A percentile compares a stretch with the other conserved stretches of the same genome.
These are phyloP conservation scores for Zizania palustris DNA, from an alignment of 202 grass and related monocot genomes.

Conservation along the genomic window DNA sequence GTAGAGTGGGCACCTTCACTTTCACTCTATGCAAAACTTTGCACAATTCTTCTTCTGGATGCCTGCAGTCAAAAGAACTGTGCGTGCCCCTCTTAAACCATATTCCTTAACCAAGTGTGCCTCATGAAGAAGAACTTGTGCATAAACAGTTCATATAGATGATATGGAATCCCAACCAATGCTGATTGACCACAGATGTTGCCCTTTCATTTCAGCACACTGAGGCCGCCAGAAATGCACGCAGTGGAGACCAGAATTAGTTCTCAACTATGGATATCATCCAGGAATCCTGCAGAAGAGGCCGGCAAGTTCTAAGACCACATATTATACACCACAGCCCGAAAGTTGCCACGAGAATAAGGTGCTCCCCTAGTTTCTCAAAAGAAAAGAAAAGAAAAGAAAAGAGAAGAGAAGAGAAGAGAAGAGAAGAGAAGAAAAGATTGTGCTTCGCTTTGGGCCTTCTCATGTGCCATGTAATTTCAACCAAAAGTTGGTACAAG, in stretches of 20 bases:
- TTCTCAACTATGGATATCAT: constrained; percentile 51
- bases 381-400: constrained; percentile 38
- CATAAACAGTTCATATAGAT: constrained; percentile 27
- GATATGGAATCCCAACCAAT: constrained; percentile 18
- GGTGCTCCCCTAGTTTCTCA: constrained; percentile 60
- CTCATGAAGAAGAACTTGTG: constrained; percentile 17
- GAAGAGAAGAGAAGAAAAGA: constrained; percentile 50
- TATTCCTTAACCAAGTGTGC: constrained; percentile 42
- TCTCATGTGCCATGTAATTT: constrained; percentile 74
- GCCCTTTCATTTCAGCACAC: constrained; percentile 35
- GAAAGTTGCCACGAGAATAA: constrained; percentile 72
- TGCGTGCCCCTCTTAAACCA: constrained; percentile 18
- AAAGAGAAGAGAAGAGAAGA: constrained; percentile 3
- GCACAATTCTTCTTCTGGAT: constrained; percentile 77
- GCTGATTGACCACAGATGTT: constrained; percentile 30
- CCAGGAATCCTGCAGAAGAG: constrained; percentile 43
- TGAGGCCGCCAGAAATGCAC: constrained; percentile 25
- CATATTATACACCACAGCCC: constrained; percentile 46
- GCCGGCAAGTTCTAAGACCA: constrained; percentile 52
- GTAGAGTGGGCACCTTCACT: constrained; percentile 57
- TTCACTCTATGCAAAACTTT: constrained; percentile 57
- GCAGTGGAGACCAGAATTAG: constrained; percentile 43
- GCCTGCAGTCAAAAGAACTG: constrained; percentile 76
- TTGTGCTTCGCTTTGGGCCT: constrained; percentile 64
- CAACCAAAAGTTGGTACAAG: constrained; percentile 51